Evolutionary conservation across 2,329 filamentous ascomycete species (phyloP).

Genomic region (Hirsutella thompsonii): DNA sequence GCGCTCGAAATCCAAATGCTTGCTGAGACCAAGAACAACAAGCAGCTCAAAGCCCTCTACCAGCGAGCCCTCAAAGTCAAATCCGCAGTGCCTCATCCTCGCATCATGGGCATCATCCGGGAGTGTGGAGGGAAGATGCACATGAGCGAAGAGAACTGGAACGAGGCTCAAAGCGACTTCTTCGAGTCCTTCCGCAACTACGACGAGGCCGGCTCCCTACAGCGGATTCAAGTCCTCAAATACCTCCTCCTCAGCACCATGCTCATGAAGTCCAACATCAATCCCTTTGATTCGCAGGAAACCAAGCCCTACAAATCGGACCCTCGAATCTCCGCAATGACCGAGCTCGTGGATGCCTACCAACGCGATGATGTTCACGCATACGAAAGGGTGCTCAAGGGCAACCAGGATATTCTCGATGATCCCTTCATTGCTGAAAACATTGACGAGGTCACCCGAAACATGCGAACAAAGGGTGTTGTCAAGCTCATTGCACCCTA

Average conservation of each 20-base stretch:
- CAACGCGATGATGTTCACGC: conserved; percentile 87
- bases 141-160: conserved; percentile 99
- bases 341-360: conserved; percentile 89
- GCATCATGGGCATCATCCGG: conserved; percentile 97
- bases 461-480: conserved; percentile 94
- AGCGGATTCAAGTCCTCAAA: conserved; percentile 93
- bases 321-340: conserved; percentile 92
- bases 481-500: conserved; percentile 90
- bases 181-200: conserved; percentile 99
- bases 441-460: conserved; percentile 95
- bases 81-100: conserved; percentile 95
- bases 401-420: conserved; percentile 76
- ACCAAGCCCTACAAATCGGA: conserved; percentile 97
- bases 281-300: conserved; percentile 96
- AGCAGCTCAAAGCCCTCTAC: conserved; percentile 86
- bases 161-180: conserved; percentile 92
- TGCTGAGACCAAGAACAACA: conserved; percentile 92
- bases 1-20: conserved; percentile 98
- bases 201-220: conserved; percentile 91
- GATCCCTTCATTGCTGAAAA: conserved; percentile 98
- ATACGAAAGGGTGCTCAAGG: conserved; percentile 78
- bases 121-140: conserved; percentile 99
- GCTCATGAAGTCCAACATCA: conserved; percentile 97
- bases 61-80: conserved; percentile 82
- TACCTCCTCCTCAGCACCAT: conserved; percentile 94